A percentile compares a stretch with the other conserved stretches of the same genome.
Conservation (phyloP, 768 basidiomycete genomes). For the Mycena vitilis region DNA sequence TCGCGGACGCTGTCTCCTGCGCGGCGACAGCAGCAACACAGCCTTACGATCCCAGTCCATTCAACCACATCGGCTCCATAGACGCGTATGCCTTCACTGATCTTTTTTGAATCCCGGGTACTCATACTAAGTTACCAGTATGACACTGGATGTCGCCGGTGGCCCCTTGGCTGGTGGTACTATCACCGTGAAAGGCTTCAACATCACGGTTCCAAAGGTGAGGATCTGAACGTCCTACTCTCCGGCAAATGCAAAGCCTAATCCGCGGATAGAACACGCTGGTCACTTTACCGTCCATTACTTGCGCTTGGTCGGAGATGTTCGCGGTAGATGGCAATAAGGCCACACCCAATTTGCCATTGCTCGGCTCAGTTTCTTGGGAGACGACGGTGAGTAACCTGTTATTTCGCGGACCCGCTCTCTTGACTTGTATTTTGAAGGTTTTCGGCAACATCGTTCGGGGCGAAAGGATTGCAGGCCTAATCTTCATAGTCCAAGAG, state of each 20-base stretch:
- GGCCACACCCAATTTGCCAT: constrained; percentile 5
- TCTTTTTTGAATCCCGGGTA: background rate
- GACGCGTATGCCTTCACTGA: background rate
- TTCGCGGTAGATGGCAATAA: background rate
- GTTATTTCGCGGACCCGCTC: too few relatives aligned
- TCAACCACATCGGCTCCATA: constrained; percentile 10
- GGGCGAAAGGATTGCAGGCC: constrained; percentile 16
- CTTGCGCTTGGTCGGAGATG: constrained; percentile 18
- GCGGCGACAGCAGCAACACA: background rate
- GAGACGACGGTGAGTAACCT: constrained; percentile 11
- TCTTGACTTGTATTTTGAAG: background rate
- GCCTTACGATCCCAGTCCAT: constrained; percentile 11
- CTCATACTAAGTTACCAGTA: background rate
- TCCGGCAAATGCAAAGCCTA: too few relatives aligned
- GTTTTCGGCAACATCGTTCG: constrained; percentile 19
- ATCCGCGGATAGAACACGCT: constrained; percentile 3
- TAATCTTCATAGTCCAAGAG: constrained; percentile 20
- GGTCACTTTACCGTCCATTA: constrained; percentile 22
- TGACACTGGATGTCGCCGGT: background rate
- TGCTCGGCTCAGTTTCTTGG: constrained; percentile 24
- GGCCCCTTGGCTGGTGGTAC: constrained; percentile 11
- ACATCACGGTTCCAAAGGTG: constrained; percentile 8
- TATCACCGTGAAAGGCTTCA: constrained; percentile 11
- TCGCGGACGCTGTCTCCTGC: background rate
- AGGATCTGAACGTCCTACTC: background rate